Evolutionary conservation across 179 eudicot species (phyloP), one percentile per base, ranked within the genome.

Genomic region (Vitellaria paradoxa): DNA sequence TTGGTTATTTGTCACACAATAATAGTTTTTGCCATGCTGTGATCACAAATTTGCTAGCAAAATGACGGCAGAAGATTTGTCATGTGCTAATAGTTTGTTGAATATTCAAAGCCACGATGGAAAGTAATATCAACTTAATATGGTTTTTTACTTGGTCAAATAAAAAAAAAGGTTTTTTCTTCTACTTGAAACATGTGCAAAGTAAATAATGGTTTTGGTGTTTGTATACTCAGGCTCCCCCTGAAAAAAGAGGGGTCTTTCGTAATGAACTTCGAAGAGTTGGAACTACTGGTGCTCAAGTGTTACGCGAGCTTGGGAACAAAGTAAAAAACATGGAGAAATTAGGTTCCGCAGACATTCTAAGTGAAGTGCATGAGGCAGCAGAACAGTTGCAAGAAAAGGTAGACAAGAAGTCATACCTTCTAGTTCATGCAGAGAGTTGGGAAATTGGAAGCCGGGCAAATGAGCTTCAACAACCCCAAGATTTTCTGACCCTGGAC

Each of bases 251-350:
- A 82, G 88, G 65, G 72, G 92, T 92, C 11, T 96, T 96, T 56
- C 78, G 84, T 40, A 74, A 18, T 55, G 93, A 88, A 82, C 91
- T 96, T 80, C 92, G 87, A 63, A 89, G 86, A 78, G 93, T 96
- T 7, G 96, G 99, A 23, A 87, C 77, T 37, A 97, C 91, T 83
- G 93, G 99, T n/a, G 97, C 97, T 9, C 89, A 87, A 67, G 89
- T 96, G 66, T 63, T 93, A 69, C 93, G 92, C 9, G 88, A 85
- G 76, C 88, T 96, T 37, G 98, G 99, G 55, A 86, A 84, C 77
- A 96, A 88, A 84, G 74, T 96, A 6, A 87, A 93, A 77, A 84
- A 73, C 76, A 91, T 90, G 98, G 99, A 96, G 82, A 96, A 89
- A 78, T 40, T 93, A 57, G 86, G 83, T 15, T 60, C 85, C 40